A percentile compares a stretch with the other conserved stretches of the same genome.
phyloP scores from a whole-genome alignment of 2,329 filamentous ascomycete species.

The Trichothecium sympodiale region DNA sequence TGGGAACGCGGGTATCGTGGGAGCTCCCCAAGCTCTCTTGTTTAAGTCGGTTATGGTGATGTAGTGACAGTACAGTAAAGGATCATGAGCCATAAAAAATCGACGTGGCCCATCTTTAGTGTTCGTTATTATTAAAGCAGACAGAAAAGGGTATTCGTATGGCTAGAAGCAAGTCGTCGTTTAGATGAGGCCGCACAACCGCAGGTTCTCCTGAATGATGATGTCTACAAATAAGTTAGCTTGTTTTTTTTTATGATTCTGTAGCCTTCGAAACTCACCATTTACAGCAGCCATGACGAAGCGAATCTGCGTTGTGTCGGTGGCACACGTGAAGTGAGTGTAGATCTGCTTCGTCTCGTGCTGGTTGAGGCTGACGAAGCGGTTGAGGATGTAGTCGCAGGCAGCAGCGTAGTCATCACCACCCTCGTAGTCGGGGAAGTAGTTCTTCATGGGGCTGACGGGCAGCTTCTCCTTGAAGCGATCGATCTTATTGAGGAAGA shows the following conservation, averaged over 20 bases:
- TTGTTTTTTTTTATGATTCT: not conserved
- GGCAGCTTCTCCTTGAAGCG: slow-evolving; percentile 79
- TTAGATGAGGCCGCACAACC: slow-evolving; percentile 94
- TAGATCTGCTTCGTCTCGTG: slow-evolving; percentile 99
- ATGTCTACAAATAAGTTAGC: slow-evolving; percentile 62
- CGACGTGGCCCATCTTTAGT: slow-evolving; percentile 23
- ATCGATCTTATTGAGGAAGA: slow-evolving; percentile 87
- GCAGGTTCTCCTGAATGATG: slow-evolving; percentile 98
- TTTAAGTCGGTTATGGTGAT: slow-evolving; percentile 1
- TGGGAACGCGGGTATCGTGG: slow-evolving; percentile 4
- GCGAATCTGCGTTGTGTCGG: slow-evolving; percentile 95
- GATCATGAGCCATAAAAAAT: slow-evolving; percentile 23
- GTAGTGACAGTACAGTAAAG: slow-evolving; percentile 9
- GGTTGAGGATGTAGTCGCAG: slow-evolving; percentile 97
- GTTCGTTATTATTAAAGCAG: slow-evolving; percentile 21
- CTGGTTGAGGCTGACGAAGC: slow-evolving; percentile 96
- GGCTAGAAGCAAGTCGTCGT: slow-evolving; percentile 24
- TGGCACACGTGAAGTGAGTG: slow-evolving; percentile 98
- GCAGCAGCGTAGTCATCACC: slow-evolving; percentile 91
- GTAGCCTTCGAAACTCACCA: slow-evolving; percentile 45
- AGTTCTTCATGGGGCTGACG: slow-evolving; percentile 75
- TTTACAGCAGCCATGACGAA: slow-evolving; percentile 99
- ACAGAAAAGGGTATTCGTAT: slow-evolving; percentile 30
- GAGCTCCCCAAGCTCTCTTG: slow-evolving; percentile 1
- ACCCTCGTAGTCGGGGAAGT: slow-evolving; percentile 87